Evolutionary conservation across 2,329 filamentous ascomycete genomes (phyloP).

Genomic region (Didymella glomerata): DNA sequence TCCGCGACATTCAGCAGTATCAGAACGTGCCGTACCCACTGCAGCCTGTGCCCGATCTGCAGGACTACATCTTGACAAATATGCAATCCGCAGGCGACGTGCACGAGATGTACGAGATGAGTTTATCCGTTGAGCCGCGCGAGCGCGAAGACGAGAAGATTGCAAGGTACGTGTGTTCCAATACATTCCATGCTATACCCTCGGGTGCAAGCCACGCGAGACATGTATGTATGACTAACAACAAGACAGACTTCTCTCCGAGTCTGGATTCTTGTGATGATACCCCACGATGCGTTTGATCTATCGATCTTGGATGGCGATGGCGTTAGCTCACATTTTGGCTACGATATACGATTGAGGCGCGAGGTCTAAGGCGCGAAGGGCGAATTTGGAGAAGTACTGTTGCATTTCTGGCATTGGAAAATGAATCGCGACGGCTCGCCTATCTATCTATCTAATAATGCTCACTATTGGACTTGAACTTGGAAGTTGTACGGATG

Average conservation of each 20-base stretch:
- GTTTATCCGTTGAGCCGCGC: conserved; percentile 88
- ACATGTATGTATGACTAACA: conserved; percentile 11
- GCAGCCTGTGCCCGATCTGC: conserved; percentile 86
- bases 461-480: conserved; percentile 1
- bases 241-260: conserved; percentile 58
- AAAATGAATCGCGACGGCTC: conserved; percentile 13
- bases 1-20: conserved; percentile 97
- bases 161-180: conserved; percentile 74
- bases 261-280: conserved; percentile 64
- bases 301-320: conserved; percentile 24
- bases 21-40: conserved; percentile 97
- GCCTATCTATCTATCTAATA: neutral
- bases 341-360: conserved; percentile 12
- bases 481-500: neutral
- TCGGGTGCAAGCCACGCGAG: neutral
- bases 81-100: conserved; percentile 96
- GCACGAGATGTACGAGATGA: conserved; percentile 99
- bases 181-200: conserved; percentile 23
- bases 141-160: conserved; percentile 99
- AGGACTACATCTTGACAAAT: conserved; percentile 96
- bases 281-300: conserved; percentile 47
- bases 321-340: conserved; percentile 22
- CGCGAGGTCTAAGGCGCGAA: conserved; percentile 12
- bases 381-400: conserved; percentile 7
- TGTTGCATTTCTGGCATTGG: conserved; percentile 21